Evolutionary conservation across 2,329 filamentous ascomycete species (phyloP), one percentile per base, ranked within the genome.

Genomic region (Colletotrichum sp.): DNA sequence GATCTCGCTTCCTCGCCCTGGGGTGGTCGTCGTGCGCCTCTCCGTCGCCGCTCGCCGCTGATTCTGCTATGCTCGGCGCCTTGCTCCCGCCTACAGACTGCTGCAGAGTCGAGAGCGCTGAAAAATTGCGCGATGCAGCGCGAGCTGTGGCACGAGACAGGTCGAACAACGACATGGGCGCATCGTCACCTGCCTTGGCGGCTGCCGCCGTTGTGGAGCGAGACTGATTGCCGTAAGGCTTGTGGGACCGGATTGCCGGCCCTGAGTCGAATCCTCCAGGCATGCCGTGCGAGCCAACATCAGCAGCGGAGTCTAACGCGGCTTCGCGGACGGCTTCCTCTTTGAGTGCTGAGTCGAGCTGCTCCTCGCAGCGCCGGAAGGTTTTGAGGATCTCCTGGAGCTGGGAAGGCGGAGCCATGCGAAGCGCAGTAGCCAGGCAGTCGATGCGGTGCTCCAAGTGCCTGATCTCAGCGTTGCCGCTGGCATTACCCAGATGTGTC

Each of bases 371-470:
- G 60, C 93, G 90, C 15, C 94, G 91, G 87, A 94, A 97, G 2
- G 92, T 92, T 66, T 92, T 93, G 5, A 97, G 86, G 16, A 97
- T 94, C 78, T 95, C 94, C 75, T 94, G 92, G 1, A 97, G 88
- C 15, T 94, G 92, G 1, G 89, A 86, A 0, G 92, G 86, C 2
- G 95, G 95, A 0, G 95, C 94, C 66, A 96, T 90, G 10, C 95
- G 90, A 21, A 97, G 88, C 2, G 95, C 94, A 15, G 94, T 92
- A 2, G 94, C 92, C 3, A 98, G 87, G 49, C 96, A 94, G 80
- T 96, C 95, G 82, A 96, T 95, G 26, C 95, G 92, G 82, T 96
- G 95, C 80, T 96, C 94, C 1, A 97, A 87, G 78, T 95, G 92
- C 34, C 94, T 90, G 69, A 97, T 90, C 74, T 92, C 87, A 30